Conservation (phyloP, 371 early-diverging fungal species). For the Nematocida sp. region DNA sequence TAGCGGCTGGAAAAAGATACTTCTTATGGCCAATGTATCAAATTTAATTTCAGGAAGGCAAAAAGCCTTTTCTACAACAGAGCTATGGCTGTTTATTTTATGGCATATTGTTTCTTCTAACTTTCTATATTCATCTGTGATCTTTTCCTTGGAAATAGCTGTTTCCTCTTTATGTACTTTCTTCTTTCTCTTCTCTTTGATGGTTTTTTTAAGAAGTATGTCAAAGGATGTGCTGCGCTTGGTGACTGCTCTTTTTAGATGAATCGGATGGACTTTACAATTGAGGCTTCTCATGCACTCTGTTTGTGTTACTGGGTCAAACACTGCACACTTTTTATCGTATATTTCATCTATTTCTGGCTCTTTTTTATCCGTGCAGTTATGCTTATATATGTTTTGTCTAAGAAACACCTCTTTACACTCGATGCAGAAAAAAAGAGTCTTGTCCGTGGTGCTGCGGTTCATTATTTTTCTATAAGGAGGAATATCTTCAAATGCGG, state of each 20-base stretch:
- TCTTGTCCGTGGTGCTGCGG: constrained; percentile 10
- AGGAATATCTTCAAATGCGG: not conserved
- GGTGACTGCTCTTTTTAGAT: constrained; percentile 36
- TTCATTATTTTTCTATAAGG: not conserved
- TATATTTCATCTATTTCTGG: constrained; percentile 9
- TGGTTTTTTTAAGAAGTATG: constrained; percentile 21
- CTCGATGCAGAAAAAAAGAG: constrained; percentile 14
- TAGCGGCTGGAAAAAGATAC: constrained; percentile 51
- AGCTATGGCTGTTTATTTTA: not conserved
- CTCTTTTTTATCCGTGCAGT: not conserved
- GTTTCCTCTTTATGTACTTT: not conserved
- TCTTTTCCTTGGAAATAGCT: constrained; percentile 32
- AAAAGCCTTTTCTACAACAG: constrained; percentile 43
- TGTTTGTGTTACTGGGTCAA: constrained; percentile 2
- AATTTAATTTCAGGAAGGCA: constrained; percentile 52
- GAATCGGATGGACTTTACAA: constrained; percentile 34
- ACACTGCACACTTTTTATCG: constrained; percentile 38
- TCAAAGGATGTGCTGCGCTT: constrained; percentile 34
- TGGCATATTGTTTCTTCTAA: constrained; percentile 28
- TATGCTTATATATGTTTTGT: not conserved
- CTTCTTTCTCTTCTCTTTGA: constrained; percentile 41
- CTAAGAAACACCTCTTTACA: constrained; percentile 46
- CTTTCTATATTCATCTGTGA: constrained; percentile 12
- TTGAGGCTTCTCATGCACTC: constrained; percentile 41
- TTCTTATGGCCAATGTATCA: constrained; percentile 44